A percentile compares a stretch with the other conserved stretches of the same genome.
Conservation (phyloP, 2,329 filamentous ascomycete species). For the Mollisia scopiformis region DNA sequence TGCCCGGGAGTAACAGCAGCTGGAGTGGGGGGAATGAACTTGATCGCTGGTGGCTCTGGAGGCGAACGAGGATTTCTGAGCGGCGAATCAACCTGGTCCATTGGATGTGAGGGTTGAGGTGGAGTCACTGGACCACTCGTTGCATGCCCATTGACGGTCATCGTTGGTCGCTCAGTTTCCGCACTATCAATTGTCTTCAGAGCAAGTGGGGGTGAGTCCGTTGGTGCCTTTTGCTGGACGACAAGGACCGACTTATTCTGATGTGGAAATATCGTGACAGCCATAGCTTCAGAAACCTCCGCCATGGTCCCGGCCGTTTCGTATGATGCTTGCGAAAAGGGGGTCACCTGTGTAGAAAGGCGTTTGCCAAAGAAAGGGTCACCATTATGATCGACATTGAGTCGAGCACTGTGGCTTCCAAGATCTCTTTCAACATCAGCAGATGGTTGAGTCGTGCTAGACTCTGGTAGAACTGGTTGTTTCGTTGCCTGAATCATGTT, state of each 20-base stretch:
- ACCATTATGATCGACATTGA: constrained; percentile 53
- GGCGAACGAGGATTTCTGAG: constrained; percentile 64
- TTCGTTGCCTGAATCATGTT: constrained; percentile 40
- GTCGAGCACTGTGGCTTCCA: constrained; percentile 16
- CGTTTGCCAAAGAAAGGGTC: constrained; percentile 57
- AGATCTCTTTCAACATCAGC: constrained; percentile 22
- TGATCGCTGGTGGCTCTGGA: constrained; percentile 58
- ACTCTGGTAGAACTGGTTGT: constrained; percentile 7
- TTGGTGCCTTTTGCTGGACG: constrained; percentile 41
- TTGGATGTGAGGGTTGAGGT: constrained; percentile 49
- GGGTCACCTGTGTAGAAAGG: constrained; percentile 59
- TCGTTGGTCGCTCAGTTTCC: constrained; percentile 14
- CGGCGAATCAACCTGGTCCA: constrained; percentile 62
- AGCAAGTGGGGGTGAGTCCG: constrained; percentile 14
- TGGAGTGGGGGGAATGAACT: constrained; percentile 66
- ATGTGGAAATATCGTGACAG: constrained; percentile 64
- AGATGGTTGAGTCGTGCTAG: constrained; percentile 3
- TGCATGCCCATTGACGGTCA: constrained; percentile 40
- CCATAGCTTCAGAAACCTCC: constrained; percentile 65
- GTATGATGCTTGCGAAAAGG: constrained; percentile 63
- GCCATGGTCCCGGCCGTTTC: constrained; percentile 61
- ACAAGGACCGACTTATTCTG: constrained; percentile 67
- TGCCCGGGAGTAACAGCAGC: constrained; percentile 59
- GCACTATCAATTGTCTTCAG: constrained; percentile 19
- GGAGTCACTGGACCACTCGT: constrained; percentile 52